Evolutionary conservation across 2,329 filamentous ascomycete species (phyloP).

Genomic region (Atkinsonella texensis): DNA sequence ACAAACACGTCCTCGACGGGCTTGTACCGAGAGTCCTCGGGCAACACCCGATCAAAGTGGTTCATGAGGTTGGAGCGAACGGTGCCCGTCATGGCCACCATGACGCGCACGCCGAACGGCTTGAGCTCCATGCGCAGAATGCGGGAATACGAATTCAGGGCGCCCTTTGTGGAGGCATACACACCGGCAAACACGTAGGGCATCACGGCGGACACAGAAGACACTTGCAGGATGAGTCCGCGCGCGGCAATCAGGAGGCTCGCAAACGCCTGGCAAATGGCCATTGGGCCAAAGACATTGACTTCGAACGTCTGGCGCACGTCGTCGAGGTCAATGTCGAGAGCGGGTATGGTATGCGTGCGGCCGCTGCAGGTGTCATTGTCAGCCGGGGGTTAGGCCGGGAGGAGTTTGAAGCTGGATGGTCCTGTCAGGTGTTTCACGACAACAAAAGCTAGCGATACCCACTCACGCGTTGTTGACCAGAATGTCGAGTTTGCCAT

Average conservation of each 20-base stretch:
- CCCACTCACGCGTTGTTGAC: slow-evolving; percentile 44
- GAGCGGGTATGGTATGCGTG: slow-evolving; percentile 37
- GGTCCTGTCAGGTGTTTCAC: too few relatives aligned
- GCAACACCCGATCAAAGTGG: slow-evolving; percentile 29
- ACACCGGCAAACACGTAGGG: slow-evolving; percentile 41
- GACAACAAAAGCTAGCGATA: too few relatives aligned
- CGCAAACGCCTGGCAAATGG: slow-evolving; percentile 39
- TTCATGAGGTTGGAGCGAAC: slow-evolving; percentile 38
- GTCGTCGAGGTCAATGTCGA: slow-evolving; percentile 39
- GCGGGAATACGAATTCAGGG: slow-evolving; percentile 40
- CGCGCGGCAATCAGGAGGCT: slow-evolving; percentile 35
- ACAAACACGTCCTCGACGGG: slow-evolving; percentile 34
- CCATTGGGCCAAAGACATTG: slow-evolving; percentile 46
- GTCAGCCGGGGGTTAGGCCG: background rate
- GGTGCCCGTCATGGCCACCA: slow-evolving; percentile 43
- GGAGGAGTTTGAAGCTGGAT: too few relatives aligned
- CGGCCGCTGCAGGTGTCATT: slow-evolving; percentile 27
- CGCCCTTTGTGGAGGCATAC: slow-evolving; percentile 45
- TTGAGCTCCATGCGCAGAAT: slow-evolving; percentile 40
- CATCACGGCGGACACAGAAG: slow-evolving; percentile 36
- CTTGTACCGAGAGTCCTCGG: slow-evolving; percentile 33
- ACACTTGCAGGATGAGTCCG: slow-evolving; percentile 44
- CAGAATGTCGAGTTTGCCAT: slow-evolving; percentile 43
- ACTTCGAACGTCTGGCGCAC: slow-evolving; percentile 42
- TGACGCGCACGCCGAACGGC: slow-evolving; percentile 43